phyloP scores from a whole-genome alignment of 1,284 basidiomycete genomes.

The Veloboletus limbatus region DNA sequence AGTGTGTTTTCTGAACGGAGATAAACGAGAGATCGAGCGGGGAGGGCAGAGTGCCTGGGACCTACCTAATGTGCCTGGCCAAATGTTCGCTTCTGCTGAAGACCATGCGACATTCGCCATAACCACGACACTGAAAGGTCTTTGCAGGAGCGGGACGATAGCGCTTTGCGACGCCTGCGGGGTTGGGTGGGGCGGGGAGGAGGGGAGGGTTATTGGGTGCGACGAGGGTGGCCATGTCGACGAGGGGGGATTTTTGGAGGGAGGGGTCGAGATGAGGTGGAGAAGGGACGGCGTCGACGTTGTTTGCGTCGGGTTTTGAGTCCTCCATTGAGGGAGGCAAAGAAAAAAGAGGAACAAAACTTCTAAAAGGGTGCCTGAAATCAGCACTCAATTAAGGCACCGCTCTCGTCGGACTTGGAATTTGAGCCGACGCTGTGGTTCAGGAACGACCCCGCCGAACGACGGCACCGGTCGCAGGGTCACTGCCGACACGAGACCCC shows the following conservation, averaged over 20 bases:
- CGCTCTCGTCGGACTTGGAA: conserved; percentile 32
- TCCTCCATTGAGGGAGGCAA: conserved; percentile 32
- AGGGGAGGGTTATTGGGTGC: conserved; percentile 20
- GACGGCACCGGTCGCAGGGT: conserved; percentile 33
- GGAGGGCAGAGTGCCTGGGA: conserved; percentile 24
- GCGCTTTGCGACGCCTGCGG: conserved; percentile 48
- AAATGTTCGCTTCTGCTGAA: conserved; percentile 95
- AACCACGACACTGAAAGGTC: conserved; percentile 93
- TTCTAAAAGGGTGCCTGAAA: conserved; percentile 36
- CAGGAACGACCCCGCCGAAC: conserved; percentile 36
- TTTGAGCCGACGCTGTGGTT: conserved; percentile 19
- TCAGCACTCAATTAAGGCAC: conserved; percentile 37
- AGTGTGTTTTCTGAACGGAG: conserved; percentile 81
- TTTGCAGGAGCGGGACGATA: conserved; percentile 80
- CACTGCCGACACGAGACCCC: conserved; percentile 26
- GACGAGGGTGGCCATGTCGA: conserved; percentile 32
- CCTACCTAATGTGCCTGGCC: conserved; percentile 89
- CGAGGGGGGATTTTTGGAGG: no score
- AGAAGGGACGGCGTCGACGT: conserved; percentile 13
- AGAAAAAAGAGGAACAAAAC: conserved; percentile 34
- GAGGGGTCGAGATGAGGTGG: conserved; percentile 5
- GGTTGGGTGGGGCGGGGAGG: conserved; percentile 15
- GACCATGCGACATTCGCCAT: conserved; percentile 94
- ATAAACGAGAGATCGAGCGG: conserved; percentile 23
- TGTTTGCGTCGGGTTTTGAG: conserved; percentile 33